phyloP scores from a whole-genome alignment of 495 filamentous ascomycete species.

The Penicillium egyptiacum region DNA sequence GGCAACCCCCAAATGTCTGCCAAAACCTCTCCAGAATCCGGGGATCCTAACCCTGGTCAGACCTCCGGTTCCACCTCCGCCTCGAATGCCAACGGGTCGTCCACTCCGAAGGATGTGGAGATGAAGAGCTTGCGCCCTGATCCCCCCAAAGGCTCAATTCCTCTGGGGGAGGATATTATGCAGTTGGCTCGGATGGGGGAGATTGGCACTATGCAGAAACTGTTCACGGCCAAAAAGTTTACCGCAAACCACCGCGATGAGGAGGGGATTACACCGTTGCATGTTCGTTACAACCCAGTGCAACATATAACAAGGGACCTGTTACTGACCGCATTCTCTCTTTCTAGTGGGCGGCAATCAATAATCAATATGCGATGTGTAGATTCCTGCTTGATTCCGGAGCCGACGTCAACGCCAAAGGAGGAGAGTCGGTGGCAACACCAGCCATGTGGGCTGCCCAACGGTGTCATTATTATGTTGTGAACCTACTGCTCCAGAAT shows the following conservation, averaged over 20 bases:
- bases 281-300: slow-evolving; percentile 59
- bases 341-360: slow-evolving; percentile 95
- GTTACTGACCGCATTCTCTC: slow-evolving; percentile 15
- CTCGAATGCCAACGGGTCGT: slow-evolving; percentile 56
- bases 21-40: slow-evolving; percentile 30
- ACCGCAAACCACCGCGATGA: slow-evolving; percentile 80
- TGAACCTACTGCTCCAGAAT: slow-evolving; percentile 76
- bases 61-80: slow-evolving; percentile 32
- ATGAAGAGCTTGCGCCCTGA: slow-evolving; percentile 61
- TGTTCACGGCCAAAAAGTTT: slow-evolving; percentile 79
- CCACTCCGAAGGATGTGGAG: slow-evolving; percentile 66
- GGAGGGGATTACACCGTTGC: slow-evolving; percentile 90
- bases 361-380: slow-evolving; percentile 95
- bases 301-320: background rate
- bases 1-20: slow-evolving; percentile 27
- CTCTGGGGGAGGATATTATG: slow-evolving; percentile 86
- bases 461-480: slow-evolving; percentile 84
- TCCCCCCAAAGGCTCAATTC: slow-evolving; percentile 45
- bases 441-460: slow-evolving; percentile 97
- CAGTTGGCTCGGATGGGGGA: slow-evolving; percentile 90
- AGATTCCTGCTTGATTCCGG: slow-evolving; percentile 88
- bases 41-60: slow-evolving; percentile 28
- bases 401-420: slow-evolving; percentile 90
- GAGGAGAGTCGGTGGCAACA: slow-evolving; percentile 89
- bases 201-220: slow-evolving; percentile 78